These are phyloP conservation scores for Amoebophrya sp. DNA, from an alignment of 169 alveolate genomes.

Conservation along the genomic window DNA sequence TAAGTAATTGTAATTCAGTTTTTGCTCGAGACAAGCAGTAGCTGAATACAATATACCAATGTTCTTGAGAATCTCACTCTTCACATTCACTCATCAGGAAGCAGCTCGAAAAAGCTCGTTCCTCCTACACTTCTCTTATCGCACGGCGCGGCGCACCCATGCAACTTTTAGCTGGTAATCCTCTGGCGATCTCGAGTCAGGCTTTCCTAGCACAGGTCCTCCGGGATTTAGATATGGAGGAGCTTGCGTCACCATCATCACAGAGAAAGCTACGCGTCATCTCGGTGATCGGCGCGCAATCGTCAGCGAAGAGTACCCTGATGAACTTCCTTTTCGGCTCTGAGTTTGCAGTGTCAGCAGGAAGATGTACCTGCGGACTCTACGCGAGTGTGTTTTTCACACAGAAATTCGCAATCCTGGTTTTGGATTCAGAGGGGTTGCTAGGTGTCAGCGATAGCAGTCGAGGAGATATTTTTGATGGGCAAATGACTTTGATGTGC, in stretches of 20 bases:
- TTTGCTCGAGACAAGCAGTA: too few relatives aligned
- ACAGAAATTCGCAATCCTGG: not conserved
- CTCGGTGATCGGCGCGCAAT: conserved; percentile 35
- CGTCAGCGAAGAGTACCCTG: conserved; percentile 39
- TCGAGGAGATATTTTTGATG: conserved; percentile 43
- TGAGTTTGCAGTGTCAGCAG: conserved; percentile 43
- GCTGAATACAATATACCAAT: too few relatives aligned
- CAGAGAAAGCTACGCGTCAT: conserved; percentile 19
- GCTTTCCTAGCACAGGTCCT: not conserved
- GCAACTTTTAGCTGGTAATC: conserved; percentile 26
- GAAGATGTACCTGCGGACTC: conserved; percentile 42
- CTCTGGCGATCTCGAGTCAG: not conserved
- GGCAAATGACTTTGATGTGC: conserved; percentile 45
- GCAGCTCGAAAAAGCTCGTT: not conserved
- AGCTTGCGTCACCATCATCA: not conserved
- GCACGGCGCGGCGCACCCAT: conserved; percentile 11
- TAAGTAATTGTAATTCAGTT: too few relatives aligned
- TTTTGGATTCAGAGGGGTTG: conserved; percentile 33
- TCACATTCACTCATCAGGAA: too few relatives aligned
- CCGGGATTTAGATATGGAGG: not conserved
- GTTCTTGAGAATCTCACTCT: too few relatives aligned
- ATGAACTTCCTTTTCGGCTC: conserved; percentile 49
- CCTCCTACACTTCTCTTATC: not conserved
- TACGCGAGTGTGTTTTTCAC: not conserved
- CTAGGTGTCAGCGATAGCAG: not conserved